Evolutionary conservation across 2,329 filamentous ascomycete genomes (phyloP).

Genomic region (Pseudogymnoascus sp.): DNA sequence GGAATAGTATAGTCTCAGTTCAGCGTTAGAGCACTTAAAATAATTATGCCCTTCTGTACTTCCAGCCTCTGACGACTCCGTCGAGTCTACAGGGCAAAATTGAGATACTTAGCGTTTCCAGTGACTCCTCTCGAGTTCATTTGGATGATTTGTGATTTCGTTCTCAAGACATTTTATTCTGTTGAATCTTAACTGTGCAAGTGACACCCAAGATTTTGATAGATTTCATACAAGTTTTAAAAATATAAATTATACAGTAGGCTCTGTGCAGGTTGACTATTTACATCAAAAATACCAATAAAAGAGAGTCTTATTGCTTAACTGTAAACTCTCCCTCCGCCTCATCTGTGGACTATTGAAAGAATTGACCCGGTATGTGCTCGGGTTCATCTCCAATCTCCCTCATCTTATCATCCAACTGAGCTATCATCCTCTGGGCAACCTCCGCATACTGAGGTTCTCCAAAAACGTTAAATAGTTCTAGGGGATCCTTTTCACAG

Average conservation of each 20-base stretch:
- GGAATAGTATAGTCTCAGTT: neutral
- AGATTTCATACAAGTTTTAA: neutral
- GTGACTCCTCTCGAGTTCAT: neutral
- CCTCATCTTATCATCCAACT: slow-evolving; percentile 42
- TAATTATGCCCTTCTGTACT: neutral
- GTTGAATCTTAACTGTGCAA: neutral
- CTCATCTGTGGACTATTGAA: neutral
- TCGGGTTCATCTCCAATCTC: slow-evolving; percentile 42
- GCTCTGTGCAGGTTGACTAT: neutral
- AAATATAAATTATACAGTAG: neutral
- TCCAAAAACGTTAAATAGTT: slow-evolving; percentile 40
- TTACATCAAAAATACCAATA: too few species aligned
- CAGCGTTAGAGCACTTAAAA: neutral
- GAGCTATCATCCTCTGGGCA: slow-evolving; percentile 33
- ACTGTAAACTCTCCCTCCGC: too few species aligned
- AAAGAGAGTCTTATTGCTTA: neutral
- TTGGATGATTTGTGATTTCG: neutral
- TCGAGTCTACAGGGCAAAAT: neutral
- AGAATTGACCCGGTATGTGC: slow-evolving; percentile 17
- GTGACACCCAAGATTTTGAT: neutral
- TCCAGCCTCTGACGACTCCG: neutral
- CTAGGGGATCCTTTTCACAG: slow-evolving; percentile 41
- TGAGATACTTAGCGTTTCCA: neutral
- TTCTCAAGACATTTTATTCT: too few species aligned
- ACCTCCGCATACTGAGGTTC: slow-evolving; percentile 32